These are phyloP conservation scores for Aspergillus fischeri DNA, from an alignment of 2,329 filamentous ascomycete genomes.

Conservation along the genomic window DNA sequence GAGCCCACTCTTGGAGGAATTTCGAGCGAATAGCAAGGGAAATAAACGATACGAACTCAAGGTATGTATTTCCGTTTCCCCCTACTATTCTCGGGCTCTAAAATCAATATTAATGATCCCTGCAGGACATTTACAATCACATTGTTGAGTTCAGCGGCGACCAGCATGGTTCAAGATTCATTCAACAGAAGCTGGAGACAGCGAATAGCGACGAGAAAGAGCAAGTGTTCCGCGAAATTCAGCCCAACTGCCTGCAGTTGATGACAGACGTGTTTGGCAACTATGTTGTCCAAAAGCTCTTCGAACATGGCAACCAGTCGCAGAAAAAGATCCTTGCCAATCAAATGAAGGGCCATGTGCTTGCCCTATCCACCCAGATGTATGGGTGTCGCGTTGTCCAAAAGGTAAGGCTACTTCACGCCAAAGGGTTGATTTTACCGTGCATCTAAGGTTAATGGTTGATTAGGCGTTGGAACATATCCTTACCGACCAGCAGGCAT, in stretches of 20 bases:
- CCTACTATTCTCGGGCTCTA: background rate
- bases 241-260: constrained; percentile 75
- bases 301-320: constrained; percentile 88
- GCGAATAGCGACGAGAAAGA: constrained; percentile 97
- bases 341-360: constrained; percentile 81
- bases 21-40: constrained; percentile 67
- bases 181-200: constrained; percentile 84
- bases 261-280: constrained; percentile 98
- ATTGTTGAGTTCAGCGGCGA: constrained; percentile 95
- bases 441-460: constrained; percentile 20
- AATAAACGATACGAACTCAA: constrained; percentile 77
- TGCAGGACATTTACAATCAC: constrained; percentile 73
- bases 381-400: constrained; percentile 96
- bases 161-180: constrained; percentile 91
- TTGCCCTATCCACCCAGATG: constrained; percentile 76
- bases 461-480: constrained; percentile 78
- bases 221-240: constrained; percentile 80
- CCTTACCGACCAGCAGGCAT: constrained; percentile 83
- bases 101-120: constrained; percentile 8
- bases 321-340: constrained; percentile 85
- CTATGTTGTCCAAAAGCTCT: constrained; percentile 97
- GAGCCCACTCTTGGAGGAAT: constrained; percentile 74
- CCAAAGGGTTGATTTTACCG: constrained; percentile 9
- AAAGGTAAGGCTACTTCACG: constrained; percentile 56
- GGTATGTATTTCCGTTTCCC: constrained; percentile 35